These are phyloP conservation scores for Galerina sulciceps DNA, from an alignment of 768 basidiomycete genomes.

Conservation along the genomic window DNA sequence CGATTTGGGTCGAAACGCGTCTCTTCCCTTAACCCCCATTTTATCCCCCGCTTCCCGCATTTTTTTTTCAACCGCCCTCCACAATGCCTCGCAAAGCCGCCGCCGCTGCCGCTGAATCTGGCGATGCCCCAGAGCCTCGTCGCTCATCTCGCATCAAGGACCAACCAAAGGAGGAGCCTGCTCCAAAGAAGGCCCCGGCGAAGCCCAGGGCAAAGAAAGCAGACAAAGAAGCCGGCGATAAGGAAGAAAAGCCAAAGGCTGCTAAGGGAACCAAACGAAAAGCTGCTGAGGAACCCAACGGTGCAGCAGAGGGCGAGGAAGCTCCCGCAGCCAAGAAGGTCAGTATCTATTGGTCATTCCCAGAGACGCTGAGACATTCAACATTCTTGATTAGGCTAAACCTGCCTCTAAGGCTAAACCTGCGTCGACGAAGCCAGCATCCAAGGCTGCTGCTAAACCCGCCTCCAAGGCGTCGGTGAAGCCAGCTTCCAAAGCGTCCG, in stretches of 20 bases:
- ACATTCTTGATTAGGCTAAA: conserved; percentile 39
- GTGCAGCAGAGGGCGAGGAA: conserved; percentile 32
- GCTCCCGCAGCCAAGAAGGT: conserved; percentile 73
- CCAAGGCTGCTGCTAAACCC: conserved; percentile 44
- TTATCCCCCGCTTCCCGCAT: conserved; percentile 15
- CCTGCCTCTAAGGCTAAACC: conserved; percentile 44
- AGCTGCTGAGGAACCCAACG: conserved; percentile 43
- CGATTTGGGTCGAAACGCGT: conserved; percentile 36
- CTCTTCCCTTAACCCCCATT: conserved; percentile 28
- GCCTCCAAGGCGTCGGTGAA: conserved; percentile 47
- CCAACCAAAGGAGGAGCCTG: conserved; percentile 56
- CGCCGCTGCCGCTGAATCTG: conserved; percentile 41
- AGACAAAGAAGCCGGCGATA: conserved; percentile 45
- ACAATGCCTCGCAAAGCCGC: conserved; percentile 78
- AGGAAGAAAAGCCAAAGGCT: conserved; percentile 61
- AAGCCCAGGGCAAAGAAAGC: conserved; percentile 67
- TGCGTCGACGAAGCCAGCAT: conserved; percentile 40
- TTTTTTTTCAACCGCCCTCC: conserved; percentile 1
- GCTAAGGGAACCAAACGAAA: conserved; percentile 48
- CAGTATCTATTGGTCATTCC: conserved; percentile 12
- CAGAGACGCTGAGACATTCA: conserved; percentile 15
- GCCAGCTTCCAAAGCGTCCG: conserved; percentile 44
- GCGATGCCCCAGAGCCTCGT: conserved; percentile 54
- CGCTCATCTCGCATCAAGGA: conserved; percentile 80
- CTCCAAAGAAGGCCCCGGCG: conserved; percentile 61